These are phyloP conservation scores for Phylloporus sp. DNA, from an alignment of 768 basidiomycete species.

Conservation along the genomic window DNA sequence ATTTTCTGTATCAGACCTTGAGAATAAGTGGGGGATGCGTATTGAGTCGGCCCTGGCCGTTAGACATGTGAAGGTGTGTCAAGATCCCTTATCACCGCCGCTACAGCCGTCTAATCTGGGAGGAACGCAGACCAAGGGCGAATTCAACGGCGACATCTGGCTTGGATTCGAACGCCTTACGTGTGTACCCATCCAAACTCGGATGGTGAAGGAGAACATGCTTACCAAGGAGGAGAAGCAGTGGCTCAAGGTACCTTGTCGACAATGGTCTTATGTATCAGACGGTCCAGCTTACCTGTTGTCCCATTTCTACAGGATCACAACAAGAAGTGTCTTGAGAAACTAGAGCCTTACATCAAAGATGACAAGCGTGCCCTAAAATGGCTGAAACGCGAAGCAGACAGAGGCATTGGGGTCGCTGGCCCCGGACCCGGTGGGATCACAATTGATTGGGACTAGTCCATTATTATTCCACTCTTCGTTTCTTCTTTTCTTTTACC, in stretches of 20 bases:
- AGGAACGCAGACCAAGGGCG: constrained; percentile 55
- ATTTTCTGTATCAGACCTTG: constrained; percentile 49
- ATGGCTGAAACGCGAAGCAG: constrained; percentile 75
- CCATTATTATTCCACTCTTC: background rate
- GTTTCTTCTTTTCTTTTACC: background rate
- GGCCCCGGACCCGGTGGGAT: constrained; percentile 62
- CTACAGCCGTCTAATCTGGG: constrained; percentile 3
- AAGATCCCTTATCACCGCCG: constrained; percentile 5
- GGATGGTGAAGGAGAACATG: constrained; percentile 82
- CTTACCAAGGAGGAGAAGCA: constrained; percentile 80
- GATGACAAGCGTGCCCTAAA: constrained; percentile 78
- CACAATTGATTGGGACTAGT: constrained; percentile 74
- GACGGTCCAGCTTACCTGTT: constrained; percentile 1
- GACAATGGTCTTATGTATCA: constrained; percentile 1
- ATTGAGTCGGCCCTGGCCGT: constrained; percentile 87
- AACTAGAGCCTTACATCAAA: constrained; percentile 60
- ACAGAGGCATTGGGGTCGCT: constrained; percentile 72
- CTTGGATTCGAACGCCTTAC: constrained; percentile 90
- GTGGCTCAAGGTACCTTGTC: constrained; percentile 69
- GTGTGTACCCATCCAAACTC: constrained; percentile 89
- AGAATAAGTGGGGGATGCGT: constrained; percentile 83
- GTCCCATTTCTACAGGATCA: constrained; percentile 54
- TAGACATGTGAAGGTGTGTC: constrained; percentile 47
- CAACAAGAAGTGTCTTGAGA: constrained; percentile 67
- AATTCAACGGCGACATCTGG: constrained; percentile 75